Evolutionary conservation across 768 basidiomycete genomes (phyloP), one percentile per base, ranked within the genome.

Genomic region (Pulveroboletus ravenelii): DNA sequence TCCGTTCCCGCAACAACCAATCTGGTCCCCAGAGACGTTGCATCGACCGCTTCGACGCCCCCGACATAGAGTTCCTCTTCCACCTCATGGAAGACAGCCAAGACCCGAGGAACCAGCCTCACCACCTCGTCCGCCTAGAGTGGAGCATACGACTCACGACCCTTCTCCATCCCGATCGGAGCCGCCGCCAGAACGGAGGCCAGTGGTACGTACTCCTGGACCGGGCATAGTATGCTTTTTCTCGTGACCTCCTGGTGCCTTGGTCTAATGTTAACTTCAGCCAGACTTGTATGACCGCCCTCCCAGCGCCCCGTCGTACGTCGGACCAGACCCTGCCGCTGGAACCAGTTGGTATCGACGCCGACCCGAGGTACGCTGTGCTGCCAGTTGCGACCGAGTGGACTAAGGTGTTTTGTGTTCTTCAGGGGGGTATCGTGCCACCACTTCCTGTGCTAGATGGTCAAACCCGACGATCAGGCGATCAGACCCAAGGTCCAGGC

Each of bases 371-470:
- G 68, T 67, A 47, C 6, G 66, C 44, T 17, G 2, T 38, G 10
- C n/a, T 41, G 20, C 27, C 3, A 12, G 8, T 20, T 32, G 9
- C 41, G 42, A 30, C 20, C 7, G 10, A 41, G 25, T 23, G 6
- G 3, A 3, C 27, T 47, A 30, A 52, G 3, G 9, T n/a, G 30
- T 54, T 20, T 36, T 18, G 3, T 23, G 3, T 50, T 51, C 41
- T 36, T 40, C 8, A 68, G 66, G 47, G 34, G 3, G 59, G 60
- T 35, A 37, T 52, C 17, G 45, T 59, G 29, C 61, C 67, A 25
- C 66, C 67, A 29, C 67, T 63, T 1, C 63, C 61, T 25, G 44
- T 52, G n/a, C 6, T 70, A n/a, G 54, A 45, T 15, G 54, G 45
- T 2, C 50, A 35, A 32, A 47, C 56, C 20, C 50, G 50, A 41